Conservation (phyloP, 2,329 filamentous ascomycete genomes). For the Epichloe coenophiala region DNA sequence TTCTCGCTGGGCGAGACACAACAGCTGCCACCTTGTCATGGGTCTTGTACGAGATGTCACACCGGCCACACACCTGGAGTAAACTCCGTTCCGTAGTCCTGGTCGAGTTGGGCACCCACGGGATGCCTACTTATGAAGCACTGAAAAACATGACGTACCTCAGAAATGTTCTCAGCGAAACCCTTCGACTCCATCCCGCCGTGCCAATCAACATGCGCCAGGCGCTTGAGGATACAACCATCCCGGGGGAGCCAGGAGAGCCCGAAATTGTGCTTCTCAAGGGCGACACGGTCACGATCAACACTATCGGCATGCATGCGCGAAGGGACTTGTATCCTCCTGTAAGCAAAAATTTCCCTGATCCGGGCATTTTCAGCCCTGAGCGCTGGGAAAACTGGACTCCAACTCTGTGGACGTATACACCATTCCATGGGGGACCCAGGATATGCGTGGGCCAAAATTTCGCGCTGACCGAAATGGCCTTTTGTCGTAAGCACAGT, state of each 20-base stretch:
- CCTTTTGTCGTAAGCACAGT: conserved; percentile 27
- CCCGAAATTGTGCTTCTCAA: conserved; percentile 29
- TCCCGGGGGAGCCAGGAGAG: conserved; percentile 11
- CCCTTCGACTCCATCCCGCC: conserved; percentile 60
- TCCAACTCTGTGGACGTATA: conserved; percentile 37
- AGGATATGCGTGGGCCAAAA: conserved; percentile 44
- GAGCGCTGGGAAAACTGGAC: conserved; percentile 39
- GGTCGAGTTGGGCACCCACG: conserved; percentile 45
- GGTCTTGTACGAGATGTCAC: conserved; percentile 67
- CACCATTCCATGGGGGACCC: conserved; percentile 38
- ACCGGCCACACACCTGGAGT: conserved; percentile 49
- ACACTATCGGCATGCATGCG: conserved; percentile 37
- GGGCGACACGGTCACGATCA: conserved; percentile 34
- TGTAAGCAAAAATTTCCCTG: conserved; percentile 21
- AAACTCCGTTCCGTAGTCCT: conserved; percentile 63
- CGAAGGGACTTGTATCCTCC: conserved; percentile 33
- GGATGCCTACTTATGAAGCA: conserved; percentile 60
- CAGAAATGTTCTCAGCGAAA: conserved; percentile 60
- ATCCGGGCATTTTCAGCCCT: conserved; percentile 29
- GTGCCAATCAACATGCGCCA: conserved; percentile 65
- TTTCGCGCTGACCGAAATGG: conserved; percentile 46
- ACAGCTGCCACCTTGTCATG: conserved; percentile 73
- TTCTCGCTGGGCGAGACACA: conserved; percentile 78
- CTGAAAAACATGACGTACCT: conserved; percentile 82
- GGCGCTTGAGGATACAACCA: conserved; percentile 7